phyloP scores from a whole-genome alignment of 73 alveolate species.

The Halteria grandinella region DNA sequence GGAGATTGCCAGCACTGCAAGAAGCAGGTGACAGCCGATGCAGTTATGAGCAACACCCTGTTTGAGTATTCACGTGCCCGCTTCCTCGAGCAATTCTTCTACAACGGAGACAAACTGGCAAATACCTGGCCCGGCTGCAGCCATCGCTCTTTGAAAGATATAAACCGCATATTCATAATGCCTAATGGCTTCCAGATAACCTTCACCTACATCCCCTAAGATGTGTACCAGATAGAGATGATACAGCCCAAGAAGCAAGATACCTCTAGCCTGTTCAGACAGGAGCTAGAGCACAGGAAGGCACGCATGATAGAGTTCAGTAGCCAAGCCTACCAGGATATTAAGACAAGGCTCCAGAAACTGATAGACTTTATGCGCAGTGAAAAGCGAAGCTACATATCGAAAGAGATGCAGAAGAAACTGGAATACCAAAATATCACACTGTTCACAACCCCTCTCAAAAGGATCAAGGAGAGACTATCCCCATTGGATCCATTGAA shows the following conservation, averaged over 20 bases:
- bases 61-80: constrained; percentile 45
- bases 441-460: too few species aligned
- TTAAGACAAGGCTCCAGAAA: constrained; percentile 8
- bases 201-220: constrained; percentile 15
- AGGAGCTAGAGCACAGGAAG: constrained; percentile 21
- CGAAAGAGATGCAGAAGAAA: constrained; percentile 2
- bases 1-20: too few species aligned
- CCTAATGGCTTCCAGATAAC: constrained; percentile 21
- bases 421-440: neutral
- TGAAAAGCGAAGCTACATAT: neutral
- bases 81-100: constrained; percentile 42
- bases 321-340: neutral
- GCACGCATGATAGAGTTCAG: neutral
- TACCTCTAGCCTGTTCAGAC: constrained; percentile 15
- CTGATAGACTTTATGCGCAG: neutral
- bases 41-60: too few species aligned
- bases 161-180: constrained; percentile 5
- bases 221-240: constrained; percentile 49
- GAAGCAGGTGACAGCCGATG: too few species aligned
- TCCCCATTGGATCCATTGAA: too few species aligned
- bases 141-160: constrained; percentile 46
- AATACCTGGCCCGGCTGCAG: neutral
- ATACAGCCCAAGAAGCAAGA: constrained; percentile 36
- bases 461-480: too few species aligned
- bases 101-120: constrained; percentile 35